Percentiles rank a stretch among this genome's conserved stretches.
phyloP scores from a whole-genome alignment of 75 land plant species.

The Selaginella tamariscina region DNA sequence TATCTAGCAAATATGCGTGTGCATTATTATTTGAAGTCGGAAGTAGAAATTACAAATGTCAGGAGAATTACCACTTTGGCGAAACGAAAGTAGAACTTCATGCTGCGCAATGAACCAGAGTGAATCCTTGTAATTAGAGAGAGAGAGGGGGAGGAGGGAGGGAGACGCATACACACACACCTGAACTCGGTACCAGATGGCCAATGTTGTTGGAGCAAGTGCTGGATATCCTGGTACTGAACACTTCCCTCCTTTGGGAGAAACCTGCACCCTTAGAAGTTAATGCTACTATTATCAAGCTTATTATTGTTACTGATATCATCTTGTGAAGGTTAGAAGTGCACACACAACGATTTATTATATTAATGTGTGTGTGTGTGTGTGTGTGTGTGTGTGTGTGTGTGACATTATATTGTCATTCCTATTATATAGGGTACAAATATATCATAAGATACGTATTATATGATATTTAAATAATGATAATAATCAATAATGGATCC shows the following conservation, averaged over 20 bases:
- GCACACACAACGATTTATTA: no score
- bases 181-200: slow-evolving; percentile 68
- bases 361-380: no score
- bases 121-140: neutral
- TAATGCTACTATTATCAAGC: no score
- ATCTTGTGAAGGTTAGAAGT: no score
- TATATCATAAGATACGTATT: no score
- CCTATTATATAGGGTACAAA: no score
- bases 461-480: no score
- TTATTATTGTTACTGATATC: no score
- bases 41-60: slow-evolving; percentile 9
- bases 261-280: slow-evolving; percentile 15
- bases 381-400: no score
- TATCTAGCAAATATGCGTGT: no score
- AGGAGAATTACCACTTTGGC: neutral
- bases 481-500: no score
- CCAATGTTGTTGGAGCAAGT: slow-evolving; percentile 42
- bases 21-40: slow-evolving; percentile 20
- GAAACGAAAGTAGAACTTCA: neutral
- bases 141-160: neutral
- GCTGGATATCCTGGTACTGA: slow-evolving; percentile 43
- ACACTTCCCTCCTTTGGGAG: slow-evolving; percentile 21
- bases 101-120: neutral
- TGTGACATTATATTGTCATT: no score
- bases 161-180: slow-evolving; percentile 37